Base-by-base conservation (phyloP, 2,329 filamentous ascomycete genomes). In the Ophiocordyceps camponoti-rufipedis region DNA sequence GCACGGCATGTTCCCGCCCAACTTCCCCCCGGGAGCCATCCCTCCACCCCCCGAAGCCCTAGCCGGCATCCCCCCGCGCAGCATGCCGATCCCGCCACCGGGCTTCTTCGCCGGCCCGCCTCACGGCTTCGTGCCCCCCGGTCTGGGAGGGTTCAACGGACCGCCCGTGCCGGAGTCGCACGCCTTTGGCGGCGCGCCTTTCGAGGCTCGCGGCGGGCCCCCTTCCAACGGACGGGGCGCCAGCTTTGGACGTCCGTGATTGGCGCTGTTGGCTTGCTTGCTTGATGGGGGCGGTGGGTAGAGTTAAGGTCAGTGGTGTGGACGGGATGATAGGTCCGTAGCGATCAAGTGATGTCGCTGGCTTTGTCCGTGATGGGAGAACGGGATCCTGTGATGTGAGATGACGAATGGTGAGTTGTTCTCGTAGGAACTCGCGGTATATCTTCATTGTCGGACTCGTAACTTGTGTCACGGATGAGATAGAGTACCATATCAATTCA, bases 1-100 rank as follows among this genome's bases (percentile, higher is more conserved):
- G 45, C 71, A 69, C 49, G 70, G 68, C 49, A 76, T 77, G 66
- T 78, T 74, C 53, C 73, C 73, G 18, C 73, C 74, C n/a, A 76
- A 72, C 56, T 80, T 79, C 50, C 70, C 73, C 13, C 69, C 68
- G 6, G 64, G 62, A 23, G 62, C 60, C 18, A 65, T 70, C 48
- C 32, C 32, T 5, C 35, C 35, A 8, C 68, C 67, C 12, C 70
- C 68, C 1, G 70, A 73, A 29, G 63, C 60, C 13, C 65, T 76
- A 59, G 62, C 59, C 32, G 70, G 63, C 14, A 68, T 69, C 48
- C 70, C 68, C 14, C 70, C 67, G 10, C 69, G 74, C n/a, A 71
- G 63, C 55, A 69, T 75, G 63, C 63, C 63, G 49, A 67, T 65
- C 38, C 74, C 74, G 28, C 76, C 76, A 5, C 76, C 75, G 1